These are phyloP conservation scores for Plantago major DNA, from an alignment of 257 asterid species.

Conservation along the genomic window DNA sequence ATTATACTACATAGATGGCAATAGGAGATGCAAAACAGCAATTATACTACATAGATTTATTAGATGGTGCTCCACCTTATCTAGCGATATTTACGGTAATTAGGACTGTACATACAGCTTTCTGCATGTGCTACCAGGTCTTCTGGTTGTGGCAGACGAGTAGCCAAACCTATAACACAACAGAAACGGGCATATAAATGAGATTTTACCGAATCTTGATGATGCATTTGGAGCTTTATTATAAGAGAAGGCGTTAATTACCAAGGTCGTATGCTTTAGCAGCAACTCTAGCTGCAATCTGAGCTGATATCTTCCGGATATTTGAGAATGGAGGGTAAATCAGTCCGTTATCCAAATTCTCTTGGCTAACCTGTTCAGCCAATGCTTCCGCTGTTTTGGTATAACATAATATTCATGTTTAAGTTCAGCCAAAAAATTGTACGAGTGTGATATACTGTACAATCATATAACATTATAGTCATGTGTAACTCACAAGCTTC, in stretches of 20 bases:
- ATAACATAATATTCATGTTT: neutral
- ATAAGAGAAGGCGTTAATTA: conserved; percentile 13
- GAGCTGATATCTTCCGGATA: conserved; percentile 85
- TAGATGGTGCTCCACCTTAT: conserved; percentile 4
- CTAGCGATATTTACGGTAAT: conserved; percentile 73
- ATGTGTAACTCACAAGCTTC: conserved; percentile 73
- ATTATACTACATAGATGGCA: conserved; percentile 3
- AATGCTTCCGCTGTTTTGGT: conserved; percentile 80
- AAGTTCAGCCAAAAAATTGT: too few relatives aligned
- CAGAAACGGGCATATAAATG: conserved; percentile 1
- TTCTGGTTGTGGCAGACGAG: conserved; percentile 74
- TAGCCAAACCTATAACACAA: conserved; percentile 59
- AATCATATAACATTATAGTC: neutral
- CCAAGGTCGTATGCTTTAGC: conserved; percentile 92
- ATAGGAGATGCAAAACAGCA: conserved; percentile 16
- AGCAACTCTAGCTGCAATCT: conserved; percentile 82
- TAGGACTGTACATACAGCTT: conserved; percentile 94
- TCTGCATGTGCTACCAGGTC: conserved; percentile 66
- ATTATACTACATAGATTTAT: conserved; percentile 4
- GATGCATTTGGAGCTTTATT: neutral
- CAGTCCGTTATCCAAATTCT: conserved; percentile 73
- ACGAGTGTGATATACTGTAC: too few relatives aligned
- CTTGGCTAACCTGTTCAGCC: conserved; percentile 71
- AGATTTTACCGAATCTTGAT: neutral
- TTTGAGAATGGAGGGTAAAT: conserved; percentile 76